phyloP scores from a whole-genome alignment of 2,329 filamentous ascomycete genomes.

The Diaporthe sp. region DNA sequence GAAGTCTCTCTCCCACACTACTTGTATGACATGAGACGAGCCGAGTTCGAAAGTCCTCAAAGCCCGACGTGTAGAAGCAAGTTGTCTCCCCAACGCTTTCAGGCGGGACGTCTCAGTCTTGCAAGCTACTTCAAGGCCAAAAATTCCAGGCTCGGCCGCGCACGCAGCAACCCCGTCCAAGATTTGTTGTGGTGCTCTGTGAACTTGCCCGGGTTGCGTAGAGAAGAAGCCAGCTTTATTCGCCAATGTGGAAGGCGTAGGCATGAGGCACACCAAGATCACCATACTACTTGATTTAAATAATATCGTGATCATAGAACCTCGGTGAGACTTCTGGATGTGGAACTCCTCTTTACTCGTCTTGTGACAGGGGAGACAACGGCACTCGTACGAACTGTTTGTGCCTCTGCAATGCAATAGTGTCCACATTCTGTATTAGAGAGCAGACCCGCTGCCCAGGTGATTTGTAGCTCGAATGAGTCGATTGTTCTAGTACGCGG shows the following conservation, averaged over 20 bases:
- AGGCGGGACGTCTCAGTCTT: neutral
- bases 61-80: neutral
- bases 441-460: neutral
- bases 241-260: neutral
- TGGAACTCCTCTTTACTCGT: neutral
- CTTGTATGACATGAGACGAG: too few relatives aligned
- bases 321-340: too few relatives aligned
- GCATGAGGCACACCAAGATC: neutral
- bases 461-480: neutral
- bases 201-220: neutral
- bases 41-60: neutral
- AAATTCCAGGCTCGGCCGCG: too few relatives aligned
- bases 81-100: neutral
- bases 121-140: neutral
- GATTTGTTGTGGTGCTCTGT: neutral
- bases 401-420: too few relatives aligned
- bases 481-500: neutral
- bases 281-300: neutral
- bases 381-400: neutral
- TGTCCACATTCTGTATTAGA: neutral
- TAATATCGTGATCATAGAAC: neutral
- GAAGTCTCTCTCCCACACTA: too few relatives aligned
- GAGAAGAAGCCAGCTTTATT: neutral
- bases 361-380: neutral
- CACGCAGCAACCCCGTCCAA: too few relatives aligned